Evolutionary conservation across 1,284 basidiomycete genomes (phyloP).

Genomic region (Cutaneotrichosporon sp.): DNA sequence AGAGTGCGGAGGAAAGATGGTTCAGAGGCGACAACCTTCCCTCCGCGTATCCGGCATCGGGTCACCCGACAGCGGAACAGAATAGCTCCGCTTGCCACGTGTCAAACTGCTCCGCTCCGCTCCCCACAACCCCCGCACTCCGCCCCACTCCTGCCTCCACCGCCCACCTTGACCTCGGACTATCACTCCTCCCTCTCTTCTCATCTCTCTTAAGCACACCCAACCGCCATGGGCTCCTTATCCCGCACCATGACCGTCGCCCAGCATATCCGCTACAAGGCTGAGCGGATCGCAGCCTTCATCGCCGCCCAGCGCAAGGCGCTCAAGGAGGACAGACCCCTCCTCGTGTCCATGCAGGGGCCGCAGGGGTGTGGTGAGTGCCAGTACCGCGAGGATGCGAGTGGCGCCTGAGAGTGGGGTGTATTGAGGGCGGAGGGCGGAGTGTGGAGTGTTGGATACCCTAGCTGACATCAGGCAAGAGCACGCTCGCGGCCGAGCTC

Average conservation of each 20-base stretch:
- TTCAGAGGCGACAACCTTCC: no score
- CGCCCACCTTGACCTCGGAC: no score
- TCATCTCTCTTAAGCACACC: neutral
- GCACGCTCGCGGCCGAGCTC: slow-evolving; percentile 22
- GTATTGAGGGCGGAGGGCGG: no score
- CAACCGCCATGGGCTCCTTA: neutral
- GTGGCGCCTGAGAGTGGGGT: no score
- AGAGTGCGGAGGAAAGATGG: no score
- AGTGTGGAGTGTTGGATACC: no score
- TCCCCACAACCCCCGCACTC: neutral
- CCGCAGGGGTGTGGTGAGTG: slow-evolving; percentile 24
- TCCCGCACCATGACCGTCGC: neutral
- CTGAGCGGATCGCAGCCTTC: slow-evolving; percentile 11
- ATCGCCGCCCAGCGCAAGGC: neutral
- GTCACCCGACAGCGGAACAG: no score
- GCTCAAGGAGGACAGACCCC: slow-evolving; percentile 7
- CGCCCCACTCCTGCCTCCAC: neutral
- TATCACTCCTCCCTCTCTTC: no score
- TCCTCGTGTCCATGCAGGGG: slow-evolving; percentile 27
- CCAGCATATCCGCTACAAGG: slow-evolving; percentile 11
- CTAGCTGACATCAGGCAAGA: slow-evolving; percentile 24
- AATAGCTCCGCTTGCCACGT: neutral
- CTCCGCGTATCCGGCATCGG: no score
- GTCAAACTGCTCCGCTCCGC: neutral
- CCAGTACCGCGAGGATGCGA: no score